phyloP scores from a whole-genome alignment of 2,329 filamentous ascomycete species.

The Colletotrichum tofieldiae region DNA sequence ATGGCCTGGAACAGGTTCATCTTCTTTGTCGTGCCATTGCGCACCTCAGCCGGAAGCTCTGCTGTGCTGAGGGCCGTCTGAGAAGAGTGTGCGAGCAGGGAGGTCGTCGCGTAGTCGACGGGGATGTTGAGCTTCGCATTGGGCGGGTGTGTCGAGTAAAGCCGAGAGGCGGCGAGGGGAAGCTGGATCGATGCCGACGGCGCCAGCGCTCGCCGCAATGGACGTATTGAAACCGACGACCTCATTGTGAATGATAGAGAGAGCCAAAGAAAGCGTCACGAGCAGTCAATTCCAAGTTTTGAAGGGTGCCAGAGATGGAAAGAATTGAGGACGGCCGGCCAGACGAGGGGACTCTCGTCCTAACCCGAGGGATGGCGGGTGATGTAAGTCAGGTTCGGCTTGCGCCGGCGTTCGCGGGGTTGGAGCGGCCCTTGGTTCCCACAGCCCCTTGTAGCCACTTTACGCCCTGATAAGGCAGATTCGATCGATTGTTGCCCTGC shows the following conservation, averaged over 20 bases:
- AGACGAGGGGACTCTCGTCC: conserved; percentile 35
- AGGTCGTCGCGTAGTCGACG: conserved; percentile 87
- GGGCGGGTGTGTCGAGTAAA: conserved; percentile 72
- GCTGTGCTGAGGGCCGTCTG: conserved; percentile 79
- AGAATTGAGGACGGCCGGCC: conserved; percentile 22
- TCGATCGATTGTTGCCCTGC: conserved; percentile 57
- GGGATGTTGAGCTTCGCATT: conserved; percentile 84
- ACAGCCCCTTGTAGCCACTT: conserved; percentile 30
- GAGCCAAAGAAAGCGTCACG: conserved; percentile 21
- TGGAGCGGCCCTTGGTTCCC: conserved; percentile 31
- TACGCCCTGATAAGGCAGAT: conserved; percentile 46
- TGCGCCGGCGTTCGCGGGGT: conserved; percentile 45
- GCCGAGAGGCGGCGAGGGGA: conserved; percentile 40
- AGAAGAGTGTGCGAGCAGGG: conserved; percentile 85
- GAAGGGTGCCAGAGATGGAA: conserved; percentile 16
- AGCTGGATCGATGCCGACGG: conserved; percentile 32
- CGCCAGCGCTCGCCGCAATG: conserved; percentile 39
- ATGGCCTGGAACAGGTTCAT: conserved; percentile 96
- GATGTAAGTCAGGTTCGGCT: conserved; percentile 45
- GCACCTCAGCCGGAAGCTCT: conserved; percentile 78
- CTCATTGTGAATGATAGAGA: conserved; percentile 32
- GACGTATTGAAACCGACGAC: conserved; percentile 31
- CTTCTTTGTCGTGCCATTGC: conserved; percentile 82
- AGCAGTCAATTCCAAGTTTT: conserved; percentile 12
- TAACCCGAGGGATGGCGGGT: conserved; percentile 38